Percentiles rank a stretch among this genome's conserved stretches.
Conservation (phyloP, 1,284 basidiomycete species). For the Cerrena zonata region DNA sequence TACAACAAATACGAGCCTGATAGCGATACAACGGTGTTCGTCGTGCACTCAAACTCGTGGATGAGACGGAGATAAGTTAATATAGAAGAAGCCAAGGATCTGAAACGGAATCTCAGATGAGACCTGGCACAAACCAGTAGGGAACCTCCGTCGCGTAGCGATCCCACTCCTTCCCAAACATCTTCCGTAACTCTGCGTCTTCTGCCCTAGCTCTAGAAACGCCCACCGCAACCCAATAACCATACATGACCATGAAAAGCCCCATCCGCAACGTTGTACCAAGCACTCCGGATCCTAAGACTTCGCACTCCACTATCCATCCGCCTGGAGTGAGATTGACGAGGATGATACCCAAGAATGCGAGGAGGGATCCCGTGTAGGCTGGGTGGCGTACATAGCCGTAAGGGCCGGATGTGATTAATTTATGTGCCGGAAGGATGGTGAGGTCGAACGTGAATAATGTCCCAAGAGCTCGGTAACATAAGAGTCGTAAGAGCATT, state of each 20-base stretch:
- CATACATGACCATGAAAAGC: conserved; percentile 47
- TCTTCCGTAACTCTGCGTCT: conserved; percentile 45
- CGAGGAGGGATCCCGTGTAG: conserved; percentile 25
- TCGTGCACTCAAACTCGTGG: too few relatives aligned
- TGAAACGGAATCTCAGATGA: conserved; percentile 27
- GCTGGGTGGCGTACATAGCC: conserved; percentile 38
- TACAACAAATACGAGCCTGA: too few relatives aligned
- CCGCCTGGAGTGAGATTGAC: conserved; percentile 49
- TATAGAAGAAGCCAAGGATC: too few relatives aligned
- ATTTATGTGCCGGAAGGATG: conserved; percentile 47
- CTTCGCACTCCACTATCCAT: conserved; percentile 48
- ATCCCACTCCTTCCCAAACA: conserved; percentile 49
- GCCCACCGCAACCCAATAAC: conserved; percentile 46
- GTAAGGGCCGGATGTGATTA: conserved; percentile 53
- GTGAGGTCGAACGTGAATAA: conserved; percentile 63
- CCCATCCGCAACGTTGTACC: conserved; percentile 24
- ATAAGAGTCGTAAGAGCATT: conserved; percentile 33
- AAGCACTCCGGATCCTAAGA: conserved; percentile 23
- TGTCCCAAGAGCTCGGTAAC: conserved; percentile 40
- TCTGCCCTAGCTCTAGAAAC: conserved; percentile 47
- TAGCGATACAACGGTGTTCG: too few relatives aligned
- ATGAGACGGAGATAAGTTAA: too few relatives aligned
- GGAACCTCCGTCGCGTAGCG: conserved; percentile 43
- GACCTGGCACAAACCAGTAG: conserved; percentile 52
- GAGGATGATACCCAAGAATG: conserved; percentile 46